Percentiles rank a stretch among this genome's conserved stretches.
These are phyloP conservation scores for Panicum virgatum DNA, from an alignment of 202 grass and related monocot genomes.

Conservation along the genomic window DNA sequence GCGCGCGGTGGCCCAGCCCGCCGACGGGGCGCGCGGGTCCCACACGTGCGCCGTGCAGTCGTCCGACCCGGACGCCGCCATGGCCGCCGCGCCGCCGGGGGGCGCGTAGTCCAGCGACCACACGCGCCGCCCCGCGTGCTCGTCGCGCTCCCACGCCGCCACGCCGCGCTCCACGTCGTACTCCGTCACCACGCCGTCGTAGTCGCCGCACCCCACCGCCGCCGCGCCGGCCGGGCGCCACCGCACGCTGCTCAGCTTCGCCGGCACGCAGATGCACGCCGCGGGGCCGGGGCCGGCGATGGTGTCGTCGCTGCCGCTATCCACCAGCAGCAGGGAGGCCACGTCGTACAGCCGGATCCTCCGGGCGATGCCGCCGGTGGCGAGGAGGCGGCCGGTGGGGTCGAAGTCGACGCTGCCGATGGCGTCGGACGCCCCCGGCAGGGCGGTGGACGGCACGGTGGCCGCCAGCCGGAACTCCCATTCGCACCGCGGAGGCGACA, in stretches of 20 bases:
- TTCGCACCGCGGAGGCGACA: conserved; percentile 47
- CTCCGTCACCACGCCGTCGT: conserved; percentile 94
- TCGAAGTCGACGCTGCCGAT: conserved; percentile 89
- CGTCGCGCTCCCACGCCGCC: conserved; percentile 73
- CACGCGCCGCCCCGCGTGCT: conserved; percentile 76
- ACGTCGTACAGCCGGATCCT: conserved; percentile 73
- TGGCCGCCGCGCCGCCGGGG: not conserved
- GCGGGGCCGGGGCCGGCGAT: not conserved
- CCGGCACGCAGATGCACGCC: conserved; percentile 76
- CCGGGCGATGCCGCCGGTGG: conserved; percentile 87
- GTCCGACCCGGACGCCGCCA: conserved; percentile 80
- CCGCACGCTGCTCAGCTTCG: conserved; percentile 95
- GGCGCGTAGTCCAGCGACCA: conserved; percentile 94
- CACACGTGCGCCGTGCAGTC: conserved; percentile 78
- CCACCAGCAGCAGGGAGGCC: not conserved
- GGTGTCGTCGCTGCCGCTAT: not conserved
- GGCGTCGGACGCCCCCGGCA: conserved; percentile 61
- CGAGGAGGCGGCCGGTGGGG: conserved; percentile 67
- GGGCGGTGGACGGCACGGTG: conserved; percentile 50
- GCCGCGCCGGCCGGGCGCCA: conserved; percentile 41
- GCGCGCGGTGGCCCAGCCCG: conserved; percentile 41
- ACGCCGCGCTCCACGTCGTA: conserved; percentile 67
- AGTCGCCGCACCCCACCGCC: conserved; percentile 67
- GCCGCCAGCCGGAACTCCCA: conserved; percentile 66
- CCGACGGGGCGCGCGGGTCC: conserved; percentile 53